These are phyloP conservation scores for Morella rubra DNA, from an alignment of 306 rosid genomes.

Conservation along the genomic window DNA sequence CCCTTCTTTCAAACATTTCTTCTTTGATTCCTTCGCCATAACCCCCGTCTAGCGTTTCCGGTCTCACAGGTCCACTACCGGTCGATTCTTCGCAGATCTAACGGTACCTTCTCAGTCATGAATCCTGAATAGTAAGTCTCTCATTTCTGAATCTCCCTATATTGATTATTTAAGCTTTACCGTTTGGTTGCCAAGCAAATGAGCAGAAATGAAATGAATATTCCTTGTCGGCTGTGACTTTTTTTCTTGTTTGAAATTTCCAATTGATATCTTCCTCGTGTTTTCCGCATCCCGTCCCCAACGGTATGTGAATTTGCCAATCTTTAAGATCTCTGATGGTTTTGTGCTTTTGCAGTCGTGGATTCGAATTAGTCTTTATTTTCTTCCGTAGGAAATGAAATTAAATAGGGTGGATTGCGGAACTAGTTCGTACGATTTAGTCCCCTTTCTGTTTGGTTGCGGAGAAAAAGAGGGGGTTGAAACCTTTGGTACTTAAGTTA, in stretches of 20 bases:
- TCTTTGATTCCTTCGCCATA: background rate
- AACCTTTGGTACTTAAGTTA: background rate
- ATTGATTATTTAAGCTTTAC: background rate
- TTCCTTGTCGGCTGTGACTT: background rate
- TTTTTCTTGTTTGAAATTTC: background rate
- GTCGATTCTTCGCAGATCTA: conserved; percentile 29
- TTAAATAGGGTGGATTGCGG: background rate
- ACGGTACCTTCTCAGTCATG: conserved; percentile 30
- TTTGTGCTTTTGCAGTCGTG: background rate
- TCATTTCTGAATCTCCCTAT: conserved; percentile 15
- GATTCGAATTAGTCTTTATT: background rate
- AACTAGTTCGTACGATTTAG: background rate
- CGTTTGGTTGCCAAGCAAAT: conserved; percentile 4
- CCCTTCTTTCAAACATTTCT: background rate
- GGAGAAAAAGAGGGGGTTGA: background rate
- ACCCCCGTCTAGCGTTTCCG: background rate
- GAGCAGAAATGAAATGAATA: background rate
- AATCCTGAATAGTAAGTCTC: conserved; percentile 53
- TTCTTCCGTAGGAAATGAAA: background rate
- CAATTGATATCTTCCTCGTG: background rate
- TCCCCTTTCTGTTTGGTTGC: background rate
- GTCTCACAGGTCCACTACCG: conserved; percentile 37
- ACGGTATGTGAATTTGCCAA: background rate
- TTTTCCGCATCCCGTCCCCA: background rate
- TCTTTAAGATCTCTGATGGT: conserved; percentile 27